Base-by-base conservation (phyloP, 2,329 filamentous ascomycete species). In the Xylaria sp. region DNA sequence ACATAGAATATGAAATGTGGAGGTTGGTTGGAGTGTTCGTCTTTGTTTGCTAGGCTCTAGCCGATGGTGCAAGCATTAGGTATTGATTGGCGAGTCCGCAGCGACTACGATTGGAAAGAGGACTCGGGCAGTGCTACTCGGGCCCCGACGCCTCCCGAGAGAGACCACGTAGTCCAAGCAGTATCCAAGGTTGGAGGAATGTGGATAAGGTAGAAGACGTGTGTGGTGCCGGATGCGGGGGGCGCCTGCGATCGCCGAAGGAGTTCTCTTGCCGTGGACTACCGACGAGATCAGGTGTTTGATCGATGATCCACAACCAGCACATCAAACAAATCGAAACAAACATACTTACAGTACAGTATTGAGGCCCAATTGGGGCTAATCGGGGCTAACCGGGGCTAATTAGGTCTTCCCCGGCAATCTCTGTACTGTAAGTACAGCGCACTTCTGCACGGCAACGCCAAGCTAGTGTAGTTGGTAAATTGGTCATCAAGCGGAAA, bases 161-260 rank as follows among this genome's bases (percentile, higher is more conserved):
- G n/a, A n/a, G n/a, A n/a, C n/a, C n/a, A n/a, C n/a, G n/a, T n/a
- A n/a, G n/a, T n/a, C n/a, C n/a, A n/a, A n/a, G n/a, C n/a, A n/a
- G n/a, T n/a, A n/a, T n/a, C n/a, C n/a, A n/a, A n/a, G n/a, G n/a
- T n/a, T n/a, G n/a, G n/a, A n/a, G n/a, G n/a, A n/a, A n/a, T n/a
- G n/a, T n/a, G n/a, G n/a, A n/a, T n/a, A 33, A 11, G 11, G 29
- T 33, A 33, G 11, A 11, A 33, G 29, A 33, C 11, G n/a, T 29
- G 17, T n/a, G 40, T 40, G 33, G 29, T 46, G 21, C 54, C 60
- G 60, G 60, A 62, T 62, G 60, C 49, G 44, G 60, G 48, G 49
- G 51, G 27, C 19, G 48, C 51, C 59, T n/a, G n/a, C 59, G 59
- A 58, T 54, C 37, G 46, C 48, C 37, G 29, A 58, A 62, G 59